A percentile compares a stretch with the other conserved stretches of the same genome.
Evolutionary conservation across 2,329 filamentous ascomycete genomes (phyloP).

Genomic region (Hawksworthiomyces lignivorus): DNA sequence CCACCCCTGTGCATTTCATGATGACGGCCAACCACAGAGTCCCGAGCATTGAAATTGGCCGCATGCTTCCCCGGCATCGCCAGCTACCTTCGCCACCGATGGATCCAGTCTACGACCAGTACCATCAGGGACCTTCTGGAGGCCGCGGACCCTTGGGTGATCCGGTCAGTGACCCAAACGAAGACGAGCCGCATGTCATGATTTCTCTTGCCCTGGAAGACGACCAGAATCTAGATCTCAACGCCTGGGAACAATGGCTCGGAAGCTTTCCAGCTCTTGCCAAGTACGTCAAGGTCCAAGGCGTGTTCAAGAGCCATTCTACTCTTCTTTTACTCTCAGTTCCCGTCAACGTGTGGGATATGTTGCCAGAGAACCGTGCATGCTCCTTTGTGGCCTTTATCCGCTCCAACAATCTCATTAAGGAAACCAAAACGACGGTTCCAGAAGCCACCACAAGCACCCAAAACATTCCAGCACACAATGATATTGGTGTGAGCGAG

Average conservation of each 20-base stretch:
- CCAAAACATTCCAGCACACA: neutral
- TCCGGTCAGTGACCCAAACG: slow-evolving; percentile 36
- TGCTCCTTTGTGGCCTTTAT: slow-evolving; percentile 53
- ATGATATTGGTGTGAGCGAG: slow-evolving; percentile 9
- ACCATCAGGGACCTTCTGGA: slow-evolving; percentile 8
- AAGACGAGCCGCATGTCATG: slow-evolving; percentile 52
- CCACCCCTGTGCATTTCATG: slow-evolving; percentile 55
- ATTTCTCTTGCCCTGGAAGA: slow-evolving; percentile 53
- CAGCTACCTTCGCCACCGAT: slow-evolving; percentile 30
- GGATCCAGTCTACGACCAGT: slow-evolving; percentile 17
- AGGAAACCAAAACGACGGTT: slow-evolving; percentile 19
- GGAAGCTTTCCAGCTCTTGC: slow-evolving; percentile 47
- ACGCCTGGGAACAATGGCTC: slow-evolving; percentile 53
- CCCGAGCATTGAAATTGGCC: slow-evolving; percentile 49
- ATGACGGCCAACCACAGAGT: slow-evolving; percentile 54
- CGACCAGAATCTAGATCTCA: slow-evolving; percentile 48
- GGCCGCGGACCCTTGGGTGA: slow-evolving; percentile 14
- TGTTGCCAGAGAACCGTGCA: slow-evolving; percentile 49
- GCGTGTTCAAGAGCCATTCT: slow-evolving; percentile 54
- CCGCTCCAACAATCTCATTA: slow-evolving; percentile 46
- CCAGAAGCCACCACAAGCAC: neutral
- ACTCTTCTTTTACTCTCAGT: slow-evolving; percentile 50
- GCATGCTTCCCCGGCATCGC: slow-evolving; percentile 26
- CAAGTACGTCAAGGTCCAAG: slow-evolving; percentile 54
- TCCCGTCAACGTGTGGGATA: slow-evolving; percentile 52